Evolutionary conservation across 257 asterid species (phyloP).

Genomic region (Marsdenia floribunda): DNA sequence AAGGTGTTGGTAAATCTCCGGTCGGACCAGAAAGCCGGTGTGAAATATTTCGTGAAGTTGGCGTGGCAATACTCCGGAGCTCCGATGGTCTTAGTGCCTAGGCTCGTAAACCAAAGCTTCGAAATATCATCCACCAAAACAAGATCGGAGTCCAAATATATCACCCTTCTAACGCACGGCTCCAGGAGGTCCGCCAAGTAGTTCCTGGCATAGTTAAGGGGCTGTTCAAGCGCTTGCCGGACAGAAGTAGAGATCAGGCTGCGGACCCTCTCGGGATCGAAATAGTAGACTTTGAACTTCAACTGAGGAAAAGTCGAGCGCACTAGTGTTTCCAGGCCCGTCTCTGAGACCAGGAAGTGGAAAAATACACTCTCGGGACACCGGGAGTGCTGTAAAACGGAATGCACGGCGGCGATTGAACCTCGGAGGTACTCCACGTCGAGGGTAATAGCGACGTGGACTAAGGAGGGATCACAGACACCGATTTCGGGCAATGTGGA

Average conservation of each 20-base stretch:
- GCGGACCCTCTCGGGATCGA: conserved; percentile 81
- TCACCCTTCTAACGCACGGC: conserved; percentile 67
- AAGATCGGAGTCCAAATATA: conserved; percentile 86
- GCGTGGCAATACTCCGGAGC: conserved; percentile 96
- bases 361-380: conserved; percentile 82
- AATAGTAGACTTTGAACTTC: conserved; percentile 76
- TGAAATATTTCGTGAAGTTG: conserved; percentile 79
- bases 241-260: conserved; percentile 75
- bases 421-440: conserved; percentile 83
- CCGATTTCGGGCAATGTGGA: conserved; percentile 28
- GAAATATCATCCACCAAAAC: conserved; percentile 73
- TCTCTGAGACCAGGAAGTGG: conserved; percentile 75
- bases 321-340: conserved; percentile 56
- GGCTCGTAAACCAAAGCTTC: conserved; percentile 63
- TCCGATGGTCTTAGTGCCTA: conserved; percentile 70
- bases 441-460: conserved; percentile 89
- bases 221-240: conserved; percentile 85
- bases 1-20: conserved; percentile 44
- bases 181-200: conserved; percentile 77
- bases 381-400: conserved; percentile 65
- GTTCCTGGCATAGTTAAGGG: conserved; percentile 78
- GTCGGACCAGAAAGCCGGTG: conserved; percentile 62
- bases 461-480: conserved; percentile 69
- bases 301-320: conserved; percentile 74
- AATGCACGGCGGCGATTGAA: conserved; percentile 89